A percentile compares a stretch with the other conserved stretches of the same genome.
phyloP scores from a whole-genome alignment of 2,329 filamentous ascomycete species.

The Lasiodiplodia sp. region DNA sequence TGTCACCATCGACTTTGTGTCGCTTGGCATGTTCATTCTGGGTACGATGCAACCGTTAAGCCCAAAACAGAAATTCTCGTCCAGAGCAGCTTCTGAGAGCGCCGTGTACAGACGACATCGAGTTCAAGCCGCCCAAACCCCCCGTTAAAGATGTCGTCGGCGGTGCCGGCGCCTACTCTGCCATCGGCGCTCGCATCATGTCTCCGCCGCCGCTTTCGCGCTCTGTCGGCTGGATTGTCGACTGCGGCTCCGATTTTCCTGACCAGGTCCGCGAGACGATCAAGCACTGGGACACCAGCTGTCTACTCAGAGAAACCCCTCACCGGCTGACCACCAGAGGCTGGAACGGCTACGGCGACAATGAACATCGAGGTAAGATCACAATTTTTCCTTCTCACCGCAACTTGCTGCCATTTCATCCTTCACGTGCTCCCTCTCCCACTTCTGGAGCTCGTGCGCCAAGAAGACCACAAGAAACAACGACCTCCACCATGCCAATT shows the following conservation, averaged over 20 bases:
- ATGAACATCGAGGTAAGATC: conserved; percentile 65
- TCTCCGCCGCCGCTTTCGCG: conserved; percentile 71
- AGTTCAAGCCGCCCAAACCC: conserved; percentile 75
- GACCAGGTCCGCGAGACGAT: conserved; percentile 68
- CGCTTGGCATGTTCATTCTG: conserved; percentile 70
- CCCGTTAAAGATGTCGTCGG: conserved; percentile 80
- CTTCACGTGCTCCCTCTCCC: conserved; percentile 4
- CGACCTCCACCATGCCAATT: background rate
- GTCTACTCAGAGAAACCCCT: conserved; percentile 70
- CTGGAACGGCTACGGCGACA: conserved; percentile 86
- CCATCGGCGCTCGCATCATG: conserved; percentile 86
- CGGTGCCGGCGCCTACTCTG: conserved; percentile 85
- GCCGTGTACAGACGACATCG: conserved; percentile 77
- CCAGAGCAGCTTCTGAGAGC: conserved; percentile 26
- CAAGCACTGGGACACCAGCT: conserved; percentile 77
- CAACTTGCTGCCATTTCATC: background rate
- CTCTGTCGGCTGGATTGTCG: conserved; percentile 87
- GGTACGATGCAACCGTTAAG: conserved; percentile 49
- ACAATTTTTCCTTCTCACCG: conserved; percentile 18
- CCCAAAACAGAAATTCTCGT: conserved; percentile 9
- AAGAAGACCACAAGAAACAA: background rate
- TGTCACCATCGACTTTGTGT: conserved; percentile 61
- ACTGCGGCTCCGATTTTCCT: conserved; percentile 89
- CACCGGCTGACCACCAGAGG: conserved; percentile 81
- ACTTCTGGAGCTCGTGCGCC: background rate